These are phyloP conservation scores for Anisodus acutangulus DNA, from an alignment of 257 asterid species.

Conservation along the genomic window DNA sequence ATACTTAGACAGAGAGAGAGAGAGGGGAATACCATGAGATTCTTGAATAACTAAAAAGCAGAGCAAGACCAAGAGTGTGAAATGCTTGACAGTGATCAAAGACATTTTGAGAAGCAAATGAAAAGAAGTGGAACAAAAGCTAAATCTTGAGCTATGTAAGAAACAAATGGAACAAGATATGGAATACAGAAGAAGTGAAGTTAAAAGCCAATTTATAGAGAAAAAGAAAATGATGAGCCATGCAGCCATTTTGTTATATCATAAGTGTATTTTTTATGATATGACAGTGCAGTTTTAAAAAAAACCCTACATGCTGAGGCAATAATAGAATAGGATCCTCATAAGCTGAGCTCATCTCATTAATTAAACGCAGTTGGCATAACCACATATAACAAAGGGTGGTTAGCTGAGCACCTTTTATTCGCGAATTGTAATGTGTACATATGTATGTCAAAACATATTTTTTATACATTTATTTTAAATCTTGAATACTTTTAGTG, in stretches of 20 bases:
- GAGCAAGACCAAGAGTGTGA: not conserved
- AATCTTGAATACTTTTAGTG: too few relatives aligned
- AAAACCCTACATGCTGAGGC: conserved; percentile 42
- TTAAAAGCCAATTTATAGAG: conserved; percentile 40
- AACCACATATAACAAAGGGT: too few relatives aligned
- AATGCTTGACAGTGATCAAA: not conserved
- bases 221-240: conserved; percentile 39
- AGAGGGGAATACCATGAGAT: conserved; percentile 12
- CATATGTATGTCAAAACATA: too few relatives aligned
- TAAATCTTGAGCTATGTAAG: not conserved
- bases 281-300: conserved; percentile 65
- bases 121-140: not conserved
- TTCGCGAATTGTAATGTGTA: too few relatives aligned
- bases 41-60: conserved; percentile 16
- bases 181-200: not conserved
- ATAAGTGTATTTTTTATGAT: not conserved
- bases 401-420: too few relatives aligned
- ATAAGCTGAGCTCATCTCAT: conserved; percentile 10
- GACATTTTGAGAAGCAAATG: conserved; percentile 14
- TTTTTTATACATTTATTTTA: too few relatives aligned
- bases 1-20: not conserved
- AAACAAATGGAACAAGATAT: not conserved
- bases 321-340: conserved; percentile 30
- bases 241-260: conserved; percentile 41
- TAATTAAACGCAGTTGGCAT: not conserved